These are phyloP conservation scores for Alternaria sp. DNA, from an alignment of 2,329 filamentous ascomycete species.

Conservation along the genomic window DNA sequence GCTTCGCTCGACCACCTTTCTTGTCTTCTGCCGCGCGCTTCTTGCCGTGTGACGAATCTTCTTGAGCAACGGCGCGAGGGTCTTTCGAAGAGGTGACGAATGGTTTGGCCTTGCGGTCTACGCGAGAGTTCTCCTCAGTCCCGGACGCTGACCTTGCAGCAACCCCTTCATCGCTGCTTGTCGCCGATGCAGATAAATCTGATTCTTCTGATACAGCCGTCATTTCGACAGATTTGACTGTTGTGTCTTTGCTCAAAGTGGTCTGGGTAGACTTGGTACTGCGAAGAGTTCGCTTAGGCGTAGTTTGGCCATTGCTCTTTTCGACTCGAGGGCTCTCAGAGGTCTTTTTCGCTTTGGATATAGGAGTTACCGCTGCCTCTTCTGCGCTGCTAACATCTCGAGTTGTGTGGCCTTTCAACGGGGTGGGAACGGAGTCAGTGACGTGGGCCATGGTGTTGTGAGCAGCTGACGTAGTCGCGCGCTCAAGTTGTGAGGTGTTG, in stretches of 20 bases:
- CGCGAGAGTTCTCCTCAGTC: not conserved
- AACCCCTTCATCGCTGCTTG: not conserved
- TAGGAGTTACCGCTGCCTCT: not conserved
- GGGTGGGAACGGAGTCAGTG: not conserved
- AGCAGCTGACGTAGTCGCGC: not conserved
- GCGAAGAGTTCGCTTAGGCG: not conserved
- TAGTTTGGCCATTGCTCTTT: not conserved
- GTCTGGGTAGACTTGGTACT: not conserved
- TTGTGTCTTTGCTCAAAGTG: not conserved
- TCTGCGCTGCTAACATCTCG: not conserved
- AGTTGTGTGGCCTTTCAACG: not conserved
- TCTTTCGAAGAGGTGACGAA: not conserved
- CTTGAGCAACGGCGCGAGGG: not conserved
- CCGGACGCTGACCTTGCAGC: not conserved
- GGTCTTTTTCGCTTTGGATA: not conserved
- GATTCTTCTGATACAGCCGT: not conserved
- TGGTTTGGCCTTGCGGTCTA: not conserved
- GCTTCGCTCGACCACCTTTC: not conserved
- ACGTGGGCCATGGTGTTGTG: not conserved
- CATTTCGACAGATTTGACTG: not conserved
- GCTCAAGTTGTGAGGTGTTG: not conserved
- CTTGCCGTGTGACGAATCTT: not conserved
- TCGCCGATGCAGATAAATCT: not conserved
- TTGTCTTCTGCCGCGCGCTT: conserved; percentile 1
- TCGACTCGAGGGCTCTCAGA: not conserved